Base-by-base conservation (phyloP, 345 rosid genomes). In the Alliaria petiolata region DNA sequence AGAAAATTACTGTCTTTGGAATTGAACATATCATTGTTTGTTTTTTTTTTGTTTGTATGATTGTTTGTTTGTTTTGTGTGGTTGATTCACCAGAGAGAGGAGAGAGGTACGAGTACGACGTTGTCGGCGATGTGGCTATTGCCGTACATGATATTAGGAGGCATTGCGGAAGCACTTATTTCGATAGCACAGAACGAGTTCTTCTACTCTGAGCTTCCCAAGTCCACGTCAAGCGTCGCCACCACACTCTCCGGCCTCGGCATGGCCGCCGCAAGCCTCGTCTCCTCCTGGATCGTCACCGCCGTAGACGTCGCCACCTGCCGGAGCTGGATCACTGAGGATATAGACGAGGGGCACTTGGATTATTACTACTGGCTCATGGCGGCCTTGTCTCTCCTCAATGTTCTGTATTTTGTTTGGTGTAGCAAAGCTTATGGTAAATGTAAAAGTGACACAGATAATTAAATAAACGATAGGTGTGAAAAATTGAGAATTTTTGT, bases 51-150 rank as follows among this genome's bases (percentile, higher is more conserved):
- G n/a, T n/a, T n/a, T n/a, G n/a, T n/a, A n/a, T n/a, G n/a, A n/a
- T n/a, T n/a, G n/a, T n/a, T n/a, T n/a, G n/a, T 22, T 22, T 22
- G 25, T 22, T 30, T 53, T 66, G 28, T 10, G 12, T 26, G 50
- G 40, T 49, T 69, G 57, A 36, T 58, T 59, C 50, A 59, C 59
- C 51, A 62, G 69, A 43, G 36, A 40, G 76, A 62, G 33, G 67
- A 74, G 20, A 6, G 16, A 20, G 44, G 65, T 78, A 49, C 13
- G 6, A 22, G 65, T 78, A 49, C 13, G 6, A 22, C 49, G 59
- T 79, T 87, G 78, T 86, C 93, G 3, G 81, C 78, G 12, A 67
- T 77, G 67, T 86, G 93, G 93, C 53, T 86, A 15, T 20, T 76
- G 19, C 87, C 81, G 17, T 73, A 62, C 68, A 17, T 77, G 59